These are phyloP conservation scores for Aspergillus tubingensis DNA, from an alignment of 2,329 filamentous ascomycete genomes.

Conservation along the genomic window DNA sequence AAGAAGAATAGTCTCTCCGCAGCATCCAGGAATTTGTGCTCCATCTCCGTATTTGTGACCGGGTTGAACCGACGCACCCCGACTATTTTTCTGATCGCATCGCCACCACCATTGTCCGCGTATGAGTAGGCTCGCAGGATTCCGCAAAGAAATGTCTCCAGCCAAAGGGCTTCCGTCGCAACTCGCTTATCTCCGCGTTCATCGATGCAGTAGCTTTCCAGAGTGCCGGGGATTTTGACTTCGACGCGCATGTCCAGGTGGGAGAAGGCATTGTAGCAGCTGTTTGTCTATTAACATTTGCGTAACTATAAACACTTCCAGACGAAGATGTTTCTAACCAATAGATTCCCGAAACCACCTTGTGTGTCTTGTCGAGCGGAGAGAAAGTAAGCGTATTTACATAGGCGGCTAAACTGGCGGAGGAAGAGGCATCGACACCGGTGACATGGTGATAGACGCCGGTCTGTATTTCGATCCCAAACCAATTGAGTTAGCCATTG, in stretches of 20 bases:
- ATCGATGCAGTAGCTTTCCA: constrained; percentile 97
- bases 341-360: constrained; percentile 91
- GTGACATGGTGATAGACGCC: constrained; percentile 98
- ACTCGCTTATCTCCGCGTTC: constrained; percentile 94
- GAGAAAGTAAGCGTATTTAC: constrained; percentile 97
- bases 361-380: constrained; percentile 78
- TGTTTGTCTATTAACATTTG: constrained; percentile 34
- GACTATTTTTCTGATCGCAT: constrained; percentile 94
- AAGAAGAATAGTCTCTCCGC: constrained; percentile 94
- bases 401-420: constrained; percentile 93
- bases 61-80: constrained; percentile 97
- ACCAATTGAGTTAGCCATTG: constrained; percentile 2
- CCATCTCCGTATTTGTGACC: constrained; percentile 95
- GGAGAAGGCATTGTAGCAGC: constrained; percentile 99
- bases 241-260: constrained; percentile 97
- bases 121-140: constrained; percentile 94
- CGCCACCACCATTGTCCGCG: constrained; percentile 90
- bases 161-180: constrained; percentile 90
- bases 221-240: constrained; percentile 92
- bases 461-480: constrained; percentile 55
- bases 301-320: not conserved
- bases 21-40: constrained; percentile 92
- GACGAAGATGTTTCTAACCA: constrained; percentile 60
- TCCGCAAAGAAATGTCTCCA: constrained; percentile 95
- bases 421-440: constrained; percentile 94